A percentile compares a stretch with the other conserved stretches of the same genome.
Conservation (phyloP, 108 stramenopile genomes). For the Nitzschia palea region DNA sequence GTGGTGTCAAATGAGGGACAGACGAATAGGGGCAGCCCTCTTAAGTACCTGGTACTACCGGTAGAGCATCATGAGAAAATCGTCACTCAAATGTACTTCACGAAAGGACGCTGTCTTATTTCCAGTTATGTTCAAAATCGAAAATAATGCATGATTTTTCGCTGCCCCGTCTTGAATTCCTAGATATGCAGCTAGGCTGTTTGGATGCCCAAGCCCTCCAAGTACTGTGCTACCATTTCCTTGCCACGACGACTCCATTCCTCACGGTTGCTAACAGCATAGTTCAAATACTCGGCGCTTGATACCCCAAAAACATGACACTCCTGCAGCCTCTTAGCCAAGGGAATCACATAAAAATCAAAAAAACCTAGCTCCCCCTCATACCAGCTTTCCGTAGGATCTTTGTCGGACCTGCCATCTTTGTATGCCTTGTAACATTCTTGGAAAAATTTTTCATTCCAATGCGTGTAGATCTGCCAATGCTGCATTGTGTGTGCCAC, state of each 20-base stretch:
- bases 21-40: too few species aligned
- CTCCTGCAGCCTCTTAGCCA: constrained; percentile 56
- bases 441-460: constrained; percentile 60
- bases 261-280: constrained; percentile 24
- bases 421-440: constrained; percentile 52
- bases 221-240: neutral
- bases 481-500: constrained; percentile 66
- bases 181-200: too few species aligned
- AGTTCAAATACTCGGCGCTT: constrained; percentile 38
- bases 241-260: constrained; percentile 23
- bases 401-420: constrained; percentile 39
- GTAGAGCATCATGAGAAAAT: too few species aligned
- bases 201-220: too few species aligned
- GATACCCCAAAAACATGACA: constrained; percentile 55
- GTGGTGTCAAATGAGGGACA: too few species aligned
- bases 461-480: constrained; percentile 52
- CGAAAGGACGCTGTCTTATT: too few species aligned
- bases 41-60: too few species aligned
- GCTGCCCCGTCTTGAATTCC: too few species aligned
- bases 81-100: too few species aligned
- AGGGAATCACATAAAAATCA: constrained; percentile 59
- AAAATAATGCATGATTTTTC: too few species aligned
- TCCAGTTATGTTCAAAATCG: too few species aligned
- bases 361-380: constrained; percentile 61
- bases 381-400: constrained; percentile 60